phyloP scores from a whole-genome alignment of 768 basidiomycete genomes.

The Lactarius pseudohatsudake region DNA sequence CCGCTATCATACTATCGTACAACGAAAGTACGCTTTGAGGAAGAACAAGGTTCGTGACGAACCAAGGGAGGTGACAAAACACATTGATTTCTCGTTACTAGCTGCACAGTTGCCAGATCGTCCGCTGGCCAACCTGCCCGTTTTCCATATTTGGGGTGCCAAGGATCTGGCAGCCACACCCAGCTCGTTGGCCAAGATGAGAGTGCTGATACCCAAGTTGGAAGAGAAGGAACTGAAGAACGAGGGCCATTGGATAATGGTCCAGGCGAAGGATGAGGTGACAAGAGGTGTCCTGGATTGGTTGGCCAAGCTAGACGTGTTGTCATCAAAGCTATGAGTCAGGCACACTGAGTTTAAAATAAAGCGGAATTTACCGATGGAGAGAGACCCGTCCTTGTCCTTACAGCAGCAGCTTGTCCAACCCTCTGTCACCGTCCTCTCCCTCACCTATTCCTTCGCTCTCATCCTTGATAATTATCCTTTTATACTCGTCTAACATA shows the following conservation, averaged over 20 bases:
- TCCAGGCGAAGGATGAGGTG: constrained; percentile 15
- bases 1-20: constrained; percentile 82
- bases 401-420: constrained; percentile 1
- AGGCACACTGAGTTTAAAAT: constrained; percentile 20
- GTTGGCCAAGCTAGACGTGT: neutral
- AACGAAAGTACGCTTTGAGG: constrained; percentile 56
- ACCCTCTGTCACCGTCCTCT: constrained; percentile 15
- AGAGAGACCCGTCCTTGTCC: neutral
- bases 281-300: constrained; percentile 4
- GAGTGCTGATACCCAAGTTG: neutral
- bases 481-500: neutral
- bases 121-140: constrained; percentile 19
- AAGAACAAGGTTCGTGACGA: constrained; percentile 48
- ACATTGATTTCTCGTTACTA: constrained; percentile 1
- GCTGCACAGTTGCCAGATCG: constrained; percentile 12
- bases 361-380: constrained; percentile 2
- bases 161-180: constrained; percentile 45
- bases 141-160: constrained; percentile 10
- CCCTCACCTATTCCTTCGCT: neutral
- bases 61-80: constrained; percentile 1
- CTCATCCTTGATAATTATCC: neutral
- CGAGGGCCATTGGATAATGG: constrained; percentile 22
- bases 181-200: neutral
- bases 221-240: constrained; percentile 7
- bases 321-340: neutral